Evolutionary conservation across 192 early-diverging fungal genomes (phyloP).

Genomic region (Mycoemilia scoparia): DNA sequence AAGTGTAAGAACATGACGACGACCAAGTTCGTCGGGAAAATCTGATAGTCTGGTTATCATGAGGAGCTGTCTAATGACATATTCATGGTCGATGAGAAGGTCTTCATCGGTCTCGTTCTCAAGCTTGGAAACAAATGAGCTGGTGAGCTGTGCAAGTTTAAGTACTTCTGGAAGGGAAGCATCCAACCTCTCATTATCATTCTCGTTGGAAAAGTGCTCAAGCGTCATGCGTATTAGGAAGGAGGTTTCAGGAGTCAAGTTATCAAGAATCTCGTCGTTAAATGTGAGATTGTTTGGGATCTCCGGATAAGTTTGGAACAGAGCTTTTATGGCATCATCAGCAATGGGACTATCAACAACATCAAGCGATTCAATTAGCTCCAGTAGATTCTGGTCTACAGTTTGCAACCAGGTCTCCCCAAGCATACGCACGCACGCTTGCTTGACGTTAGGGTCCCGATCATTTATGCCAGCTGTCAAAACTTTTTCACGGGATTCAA

Average conservation of each 20-base stretch:
- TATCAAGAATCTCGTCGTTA: slow-evolving; percentile 29
- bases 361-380: slow-evolving; percentile 54
- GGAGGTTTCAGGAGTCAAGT: slow-evolving; percentile 32
- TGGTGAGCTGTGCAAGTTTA: slow-evolving; percentile 26
- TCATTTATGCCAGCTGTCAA: slow-evolving; percentile 64
- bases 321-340: slow-evolving; percentile 38
- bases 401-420: slow-evolving; percentile 52
- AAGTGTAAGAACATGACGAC: slow-evolving; percentile 56
- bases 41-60: slow-evolving; percentile 57
- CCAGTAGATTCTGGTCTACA: slow-evolving; percentile 51
- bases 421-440: slow-evolving; percentile 51
- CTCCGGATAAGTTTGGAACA: slow-evolving; percentile 45
- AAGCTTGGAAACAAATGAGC: slow-evolving; percentile 19
- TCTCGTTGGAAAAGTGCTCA: slow-evolving; percentile 18
- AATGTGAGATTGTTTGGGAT: slow-evolving; percentile 43
- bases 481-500: slow-evolving; percentile 49
- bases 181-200: slow-evolving; percentile 45
- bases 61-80: slow-evolving; percentile 40
- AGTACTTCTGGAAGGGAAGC: slow-evolving; percentile 49
- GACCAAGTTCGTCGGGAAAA: slow-evolving; percentile 78
- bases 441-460: slow-evolving; percentile 57
- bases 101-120: slow-evolving; percentile 25
- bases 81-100: slow-evolving; percentile 22
- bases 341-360: slow-evolving; percentile 49
- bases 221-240: slow-evolving; percentile 27